These are phyloP conservation scores for Entophlyctis luteolus DNA, from an alignment of 192 early-diverging fungal species.

Conservation along the genomic window DNA sequence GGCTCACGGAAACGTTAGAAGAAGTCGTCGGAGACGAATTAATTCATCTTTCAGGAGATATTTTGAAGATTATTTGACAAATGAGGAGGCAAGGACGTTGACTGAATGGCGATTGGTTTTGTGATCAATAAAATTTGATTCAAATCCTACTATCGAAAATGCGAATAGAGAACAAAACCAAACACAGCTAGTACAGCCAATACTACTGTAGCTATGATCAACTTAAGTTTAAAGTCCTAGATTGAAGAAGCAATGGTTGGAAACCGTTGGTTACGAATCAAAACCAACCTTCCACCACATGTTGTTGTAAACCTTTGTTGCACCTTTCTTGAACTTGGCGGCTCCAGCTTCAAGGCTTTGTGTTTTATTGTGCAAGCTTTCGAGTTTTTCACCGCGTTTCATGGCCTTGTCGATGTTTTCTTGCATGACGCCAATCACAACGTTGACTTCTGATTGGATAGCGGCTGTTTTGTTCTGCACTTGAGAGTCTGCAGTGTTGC, in stretches of 20 bases:
- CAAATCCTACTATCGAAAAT: too few relatives aligned
- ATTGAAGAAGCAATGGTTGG: not conserved
- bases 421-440: slow-evolving; percentile 90
- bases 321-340: slow-evolving; percentile 71
- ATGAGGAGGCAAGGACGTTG: not conserved
- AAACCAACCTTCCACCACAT: slow-evolving; percentile 21
- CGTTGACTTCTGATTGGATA: slow-evolving; percentile 58
- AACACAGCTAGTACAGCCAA: too few relatives aligned
- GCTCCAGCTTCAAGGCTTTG: slow-evolving; percentile 67
- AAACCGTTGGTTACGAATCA: not conserved
- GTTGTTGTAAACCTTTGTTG: slow-evolving; percentile 53
- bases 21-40: not conserved
- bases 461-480: not conserved
- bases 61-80: not conserved
- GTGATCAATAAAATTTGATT: too few relatives aligned
- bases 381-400: slow-evolving; percentile 79
- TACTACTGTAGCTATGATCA: not conserved
- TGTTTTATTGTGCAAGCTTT: slow-evolving; percentile 76
- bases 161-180: too few relatives aligned
- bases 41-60: not conserved
- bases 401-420: slow-evolving; percentile 84
- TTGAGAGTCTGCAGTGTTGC: not conserved
- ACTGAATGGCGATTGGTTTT: too few relatives aligned
- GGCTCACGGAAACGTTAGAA: not conserved
- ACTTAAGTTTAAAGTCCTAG: slow-evolving; percentile 9